Conservation (phyloP, 129 eudicot species). For the Ambrosia artemisiifolia region DNA sequence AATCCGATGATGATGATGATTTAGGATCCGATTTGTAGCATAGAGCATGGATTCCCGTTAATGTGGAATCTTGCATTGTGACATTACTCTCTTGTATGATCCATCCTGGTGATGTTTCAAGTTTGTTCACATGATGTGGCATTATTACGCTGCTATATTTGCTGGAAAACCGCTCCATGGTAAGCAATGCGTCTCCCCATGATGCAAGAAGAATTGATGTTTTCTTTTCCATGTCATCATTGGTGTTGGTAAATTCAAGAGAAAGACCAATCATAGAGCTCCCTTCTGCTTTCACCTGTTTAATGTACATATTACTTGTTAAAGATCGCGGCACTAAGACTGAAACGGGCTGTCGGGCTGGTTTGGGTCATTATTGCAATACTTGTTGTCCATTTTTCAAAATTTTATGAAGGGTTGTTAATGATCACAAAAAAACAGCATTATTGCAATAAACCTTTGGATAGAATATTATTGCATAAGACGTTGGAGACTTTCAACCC, state of each 20-base stretch:
- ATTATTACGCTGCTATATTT: slow-evolving; percentile 48
- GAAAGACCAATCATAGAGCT: slow-evolving; percentile 63
- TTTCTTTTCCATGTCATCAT: slow-evolving; percentile 29
- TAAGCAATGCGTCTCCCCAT: slow-evolving; percentile 57
- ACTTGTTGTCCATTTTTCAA: neutral
- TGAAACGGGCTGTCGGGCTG: neutral
- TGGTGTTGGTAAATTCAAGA: slow-evolving; percentile 47
- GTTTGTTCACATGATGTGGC: slow-evolving; percentile 52
- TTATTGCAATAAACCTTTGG: too few relatives aligned
- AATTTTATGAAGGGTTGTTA: neutral
- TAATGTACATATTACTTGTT: neutral
- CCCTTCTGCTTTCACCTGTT: slow-evolving; percentile 74
- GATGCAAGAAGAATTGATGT: slow-evolving; percentile 69
- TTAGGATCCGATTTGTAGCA: slow-evolving; percentile 60
- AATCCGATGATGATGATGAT: slow-evolving; percentile 40
- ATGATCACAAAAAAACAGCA: neutral
- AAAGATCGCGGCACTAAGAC: neutral
- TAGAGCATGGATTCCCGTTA: slow-evolving; percentile 57
- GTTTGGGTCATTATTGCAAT: neutral
- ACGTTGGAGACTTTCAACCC: neutral
- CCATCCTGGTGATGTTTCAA: slow-evolving; percentile 58
- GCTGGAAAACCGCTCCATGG: slow-evolving; percentile 59
- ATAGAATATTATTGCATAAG: neutral
- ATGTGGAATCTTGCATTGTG: slow-evolving; percentile 44
- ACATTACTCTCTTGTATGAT: slow-evolving; percentile 50